phyloP scores from a whole-genome alignment of 139 green algal species.

The Picochlorum sp. region DNA sequence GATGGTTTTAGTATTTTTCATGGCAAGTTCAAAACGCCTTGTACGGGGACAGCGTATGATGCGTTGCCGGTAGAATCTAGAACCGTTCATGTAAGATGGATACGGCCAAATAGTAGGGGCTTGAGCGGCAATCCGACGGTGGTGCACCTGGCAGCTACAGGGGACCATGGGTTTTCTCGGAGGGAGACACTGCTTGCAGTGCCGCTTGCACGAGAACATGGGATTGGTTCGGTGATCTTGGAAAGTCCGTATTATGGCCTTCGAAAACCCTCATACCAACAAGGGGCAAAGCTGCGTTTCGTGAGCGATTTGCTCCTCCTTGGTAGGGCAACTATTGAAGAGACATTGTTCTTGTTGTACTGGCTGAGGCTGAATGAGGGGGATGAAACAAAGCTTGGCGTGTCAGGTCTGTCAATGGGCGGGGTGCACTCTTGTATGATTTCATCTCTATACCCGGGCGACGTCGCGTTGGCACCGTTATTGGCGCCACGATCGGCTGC shows the following conservation, averaged over 20 bases:
- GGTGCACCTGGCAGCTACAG: conserved; percentile 78
- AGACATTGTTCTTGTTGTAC: conserved; percentile 60
- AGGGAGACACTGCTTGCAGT: conserved; percentile 41
- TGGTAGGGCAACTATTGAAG: conserved; percentile 74
- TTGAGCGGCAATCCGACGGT: conserved; percentile 29
- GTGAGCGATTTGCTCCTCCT: conserved; percentile 77
- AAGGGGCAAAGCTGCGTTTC: conserved; percentile 58
- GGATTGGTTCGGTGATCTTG: conserved; percentile 58
- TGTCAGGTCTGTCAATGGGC: conserved; percentile 78
- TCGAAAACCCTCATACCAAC: conserved; percentile 54
- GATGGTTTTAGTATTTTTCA: conserved; percentile 46
- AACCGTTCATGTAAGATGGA: conserved; percentile 2
- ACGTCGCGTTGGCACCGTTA: conserved; percentile 54
- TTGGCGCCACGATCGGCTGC: conserved; percentile 68
- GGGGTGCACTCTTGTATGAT: conserved; percentile 83
- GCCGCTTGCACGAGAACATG: conserved; percentile 48
- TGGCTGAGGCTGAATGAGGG: conserved; percentile 40
- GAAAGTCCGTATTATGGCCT: conserved; percentile 77
- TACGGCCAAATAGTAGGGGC: conserved; percentile 17
- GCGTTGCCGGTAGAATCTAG: conserved; percentile 46
- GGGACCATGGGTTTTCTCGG: conserved; percentile 63
- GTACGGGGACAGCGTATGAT: conserved; percentile 43
- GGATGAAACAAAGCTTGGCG: conserved; percentile 33
- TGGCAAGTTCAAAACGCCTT: conserved; percentile 52
- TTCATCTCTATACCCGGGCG: conserved; percentile 49